phyloP scores from a whole-genome alignment of 2,329 filamentous ascomycete genomes.

The Neobulgaria alba region DNA sequence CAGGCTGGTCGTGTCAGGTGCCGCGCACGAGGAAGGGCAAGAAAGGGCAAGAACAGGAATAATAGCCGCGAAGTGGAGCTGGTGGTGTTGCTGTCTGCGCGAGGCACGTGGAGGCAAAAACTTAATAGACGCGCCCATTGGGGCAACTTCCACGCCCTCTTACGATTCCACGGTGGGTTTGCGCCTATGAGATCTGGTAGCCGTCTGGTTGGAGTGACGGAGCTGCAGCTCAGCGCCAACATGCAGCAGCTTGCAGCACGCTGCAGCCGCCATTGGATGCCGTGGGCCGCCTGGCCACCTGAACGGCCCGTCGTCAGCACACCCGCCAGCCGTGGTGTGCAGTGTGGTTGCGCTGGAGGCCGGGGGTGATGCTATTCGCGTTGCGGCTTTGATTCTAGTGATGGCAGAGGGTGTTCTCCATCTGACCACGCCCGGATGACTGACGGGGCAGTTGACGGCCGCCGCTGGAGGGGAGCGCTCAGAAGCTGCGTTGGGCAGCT shows the following conservation, averaged over 20 bases:
- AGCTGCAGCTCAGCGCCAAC: slow-evolving; percentile 6
- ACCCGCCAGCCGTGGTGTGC: slow-evolving; percentile 6
- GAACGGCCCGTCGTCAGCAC: slow-evolving; percentile 7
- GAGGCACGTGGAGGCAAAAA: too few species aligned
- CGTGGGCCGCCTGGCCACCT: slow-evolving; percentile 9
- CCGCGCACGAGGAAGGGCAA: neutral
- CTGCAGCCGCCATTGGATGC: too few species aligned
- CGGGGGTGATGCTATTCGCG: slow-evolving; percentile 11
- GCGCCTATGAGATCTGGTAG: neutral
- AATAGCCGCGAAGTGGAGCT: too few species aligned
- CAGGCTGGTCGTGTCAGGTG: neutral
- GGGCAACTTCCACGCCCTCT: too few species aligned
- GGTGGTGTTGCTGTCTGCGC: too few species aligned
- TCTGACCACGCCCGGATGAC: slow-evolving; percentile 7
- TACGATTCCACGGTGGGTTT: too few species aligned
- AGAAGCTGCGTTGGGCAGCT: slow-evolving; percentile 6
- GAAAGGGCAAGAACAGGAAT: neutral
- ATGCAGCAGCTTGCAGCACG: too few species aligned
- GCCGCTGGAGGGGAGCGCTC: too few species aligned
- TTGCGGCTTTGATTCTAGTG: slow-evolving; percentile 9
- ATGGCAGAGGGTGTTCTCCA: neutral
- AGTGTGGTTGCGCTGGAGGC: neutral
- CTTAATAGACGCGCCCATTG: too few species aligned
- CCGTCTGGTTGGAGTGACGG: neutral
- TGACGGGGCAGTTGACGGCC: slow-evolving; percentile 1